These are phyloP conservation scores for Linderina pennispora DNA, from an alignment of 192 early-diverging fungal species.

Conservation along the genomic window DNA sequence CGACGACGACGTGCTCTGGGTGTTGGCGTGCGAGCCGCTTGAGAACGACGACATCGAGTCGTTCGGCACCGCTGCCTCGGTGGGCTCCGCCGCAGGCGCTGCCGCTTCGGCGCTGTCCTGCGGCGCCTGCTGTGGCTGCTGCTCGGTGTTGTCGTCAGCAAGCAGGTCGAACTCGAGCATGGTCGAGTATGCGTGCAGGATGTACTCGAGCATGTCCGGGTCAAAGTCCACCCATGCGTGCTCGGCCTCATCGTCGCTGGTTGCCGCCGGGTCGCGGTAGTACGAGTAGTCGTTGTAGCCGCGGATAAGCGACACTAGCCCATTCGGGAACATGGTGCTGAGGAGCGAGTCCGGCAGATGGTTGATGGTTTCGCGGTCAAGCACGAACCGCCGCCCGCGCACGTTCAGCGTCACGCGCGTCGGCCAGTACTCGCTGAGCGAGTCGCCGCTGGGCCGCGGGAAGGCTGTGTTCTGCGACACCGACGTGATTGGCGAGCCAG, in stretches of 20 bases:
- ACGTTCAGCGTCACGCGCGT: constrained; percentile 33
- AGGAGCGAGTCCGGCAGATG: constrained; percentile 44
- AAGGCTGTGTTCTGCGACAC: constrained; percentile 41
- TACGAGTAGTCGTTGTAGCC: constrained; percentile 21
- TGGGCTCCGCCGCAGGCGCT: constrained; percentile 19
- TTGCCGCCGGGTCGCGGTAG: constrained; percentile 10
- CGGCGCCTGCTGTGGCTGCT: background rate
- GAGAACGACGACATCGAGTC: constrained; percentile 35
- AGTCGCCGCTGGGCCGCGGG: constrained; percentile 47
- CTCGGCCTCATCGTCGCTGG: constrained; percentile 13
- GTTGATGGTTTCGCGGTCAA: constrained; percentile 48
- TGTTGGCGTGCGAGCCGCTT: constrained; percentile 31
- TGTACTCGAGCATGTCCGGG: constrained; percentile 45
- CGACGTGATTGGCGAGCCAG: constrained; percentile 42
- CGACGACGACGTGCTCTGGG: constrained; percentile 45
- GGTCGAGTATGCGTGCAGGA: constrained; percentile 37
- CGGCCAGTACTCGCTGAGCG: constrained; percentile 32
- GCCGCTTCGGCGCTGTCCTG: constrained; percentile 2
- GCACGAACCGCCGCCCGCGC: constrained; percentile 38
- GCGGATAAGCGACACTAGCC: constrained; percentile 23
- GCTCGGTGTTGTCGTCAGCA: constrained; percentile 1
- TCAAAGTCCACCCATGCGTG: constrained; percentile 50
- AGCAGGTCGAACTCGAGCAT: constrained; percentile 25
- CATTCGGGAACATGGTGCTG: constrained; percentile 45
- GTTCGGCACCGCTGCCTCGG: constrained; percentile 12